Base-by-base conservation (phyloP, 106 monocot genomes). In the Acanthochlamys bracteata region DNA sequence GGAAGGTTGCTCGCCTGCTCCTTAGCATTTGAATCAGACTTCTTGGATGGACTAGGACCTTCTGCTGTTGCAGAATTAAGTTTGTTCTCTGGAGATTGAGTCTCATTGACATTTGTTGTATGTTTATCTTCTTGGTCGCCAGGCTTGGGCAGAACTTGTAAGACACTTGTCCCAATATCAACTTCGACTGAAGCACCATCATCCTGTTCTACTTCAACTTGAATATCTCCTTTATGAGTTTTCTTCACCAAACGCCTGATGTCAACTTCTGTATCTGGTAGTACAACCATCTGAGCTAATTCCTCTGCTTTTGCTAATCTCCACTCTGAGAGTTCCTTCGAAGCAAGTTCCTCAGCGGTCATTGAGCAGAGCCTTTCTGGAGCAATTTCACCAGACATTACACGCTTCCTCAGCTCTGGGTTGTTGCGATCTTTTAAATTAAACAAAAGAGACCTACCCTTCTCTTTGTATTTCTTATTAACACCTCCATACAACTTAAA, bases 381-480 rank as follows among this genome's bases (percentile, higher is more conserved):
- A 39, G 78, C 61, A 67, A 98, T 81, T 10, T 83, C 89, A 53
- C 82, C 85, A 55, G 84, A 80, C 10, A 88, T 59, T 15, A 98
- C 98, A 6, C 81, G 69, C 69, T 76, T 73, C 42, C 85, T 74
- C 59, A 98, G 58, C 45, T 98, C 92, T 53, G 98, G 98, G 24
- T 98, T 98, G 59, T 47, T 85, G 17, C 57, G 78, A 70, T 98
- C 92, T 72, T 98, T 98, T 49, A 98, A 66, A 77, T 98, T 98
- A 61, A 98, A 98, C 59, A 92, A 71, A 16, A 98, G 76, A 59
- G 98, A 98, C 54, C 98, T 88, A 53, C 76, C 98, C 63, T 86
- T 92, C 73, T 98, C 98, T 52, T 89, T 98, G 52, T 98, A 98
- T 67, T 98, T 98, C 72, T 98, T 98, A 68, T 92, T 98, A 61